These are phyloP conservation scores for Grosmannia serpens DNA, from an alignment of 2,329 filamentous ascomycete species.

Conservation along the genomic window DNA sequence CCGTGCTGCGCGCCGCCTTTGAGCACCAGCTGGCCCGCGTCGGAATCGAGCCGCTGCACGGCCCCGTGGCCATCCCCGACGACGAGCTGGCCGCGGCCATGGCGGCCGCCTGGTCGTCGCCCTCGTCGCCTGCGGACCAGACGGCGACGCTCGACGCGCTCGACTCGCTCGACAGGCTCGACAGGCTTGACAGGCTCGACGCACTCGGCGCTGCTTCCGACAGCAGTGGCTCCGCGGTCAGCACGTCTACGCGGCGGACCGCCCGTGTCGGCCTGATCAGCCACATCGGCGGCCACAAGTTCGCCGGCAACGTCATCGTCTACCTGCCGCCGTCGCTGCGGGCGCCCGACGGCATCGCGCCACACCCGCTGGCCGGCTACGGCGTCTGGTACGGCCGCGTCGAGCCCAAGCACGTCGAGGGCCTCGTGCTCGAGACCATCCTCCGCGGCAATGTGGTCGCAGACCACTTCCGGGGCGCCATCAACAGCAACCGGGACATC, in stretches of 20 bases:
- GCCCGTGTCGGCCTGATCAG: conserved; percentile 61
- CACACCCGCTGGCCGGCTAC: conserved; percentile 52
- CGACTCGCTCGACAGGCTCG: background rate
- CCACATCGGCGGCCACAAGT: conserved; percentile 78
- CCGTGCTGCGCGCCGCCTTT: conserved; percentile 62
- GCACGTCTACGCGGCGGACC: conserved; percentile 13
- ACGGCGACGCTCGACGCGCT: background rate
- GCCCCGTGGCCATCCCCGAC: conserved; percentile 28
- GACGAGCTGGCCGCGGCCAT: conserved; percentile 7
- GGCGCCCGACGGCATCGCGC: conserved; percentile 26
- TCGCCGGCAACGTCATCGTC: conserved; percentile 73
- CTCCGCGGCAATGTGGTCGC: conserved; percentile 53
- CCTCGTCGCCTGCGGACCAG: background rate
- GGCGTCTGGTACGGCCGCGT: conserved; percentile 79
- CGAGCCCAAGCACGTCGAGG: conserved; percentile 63
- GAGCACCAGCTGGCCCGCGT: conserved; percentile 39
- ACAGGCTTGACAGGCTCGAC: too few relatives aligned
- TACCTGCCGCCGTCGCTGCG: conserved; percentile 54
- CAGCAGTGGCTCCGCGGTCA: background rate
- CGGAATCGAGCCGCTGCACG: conserved; percentile 37
- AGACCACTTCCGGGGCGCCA: conserved; percentile 62
- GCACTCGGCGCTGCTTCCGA: too few relatives aligned
- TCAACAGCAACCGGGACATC: conserved; percentile 43
- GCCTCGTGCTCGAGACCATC: conserved; percentile 62
- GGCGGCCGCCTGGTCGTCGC: background rate